These are phyloP conservation scores for Hawksworthiomyces lignivorus DNA, from an alignment of 2,329 filamentous ascomycete genomes.

Conservation along the genomic window DNA sequence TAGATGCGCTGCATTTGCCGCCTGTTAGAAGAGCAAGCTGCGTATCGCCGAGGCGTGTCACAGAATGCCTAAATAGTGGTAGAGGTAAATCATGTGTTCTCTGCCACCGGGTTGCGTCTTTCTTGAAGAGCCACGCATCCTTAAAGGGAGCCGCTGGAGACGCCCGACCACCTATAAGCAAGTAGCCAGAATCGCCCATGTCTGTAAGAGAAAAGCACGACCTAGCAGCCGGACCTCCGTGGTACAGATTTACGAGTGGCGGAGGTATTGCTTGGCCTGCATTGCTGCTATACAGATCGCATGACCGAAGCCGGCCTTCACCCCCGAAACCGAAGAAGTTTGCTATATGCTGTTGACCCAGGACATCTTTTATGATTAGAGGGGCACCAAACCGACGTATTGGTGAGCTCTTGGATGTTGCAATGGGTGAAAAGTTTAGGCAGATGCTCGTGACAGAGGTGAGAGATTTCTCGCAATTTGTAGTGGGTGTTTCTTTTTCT, in stretches of 20 bases:
- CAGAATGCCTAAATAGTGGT: conserved; percentile 70
- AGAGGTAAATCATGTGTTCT: conserved; percentile 56
- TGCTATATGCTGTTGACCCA: conserved; percentile 36
- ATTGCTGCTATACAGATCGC: conserved; percentile 36
- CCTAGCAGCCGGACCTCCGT: conserved; percentile 34
- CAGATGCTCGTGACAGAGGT: not conserved
- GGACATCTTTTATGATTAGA: conserved; percentile 30
- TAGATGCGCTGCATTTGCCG: conserved; percentile 46
- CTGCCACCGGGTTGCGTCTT: conserved; percentile 49
- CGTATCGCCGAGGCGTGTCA: conserved; percentile 43
- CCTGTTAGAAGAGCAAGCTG: conserved; percentile 51
- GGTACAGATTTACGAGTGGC: conserved; percentile 14
- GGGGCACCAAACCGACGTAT: conserved; percentile 54
- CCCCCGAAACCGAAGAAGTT: conserved; percentile 37
- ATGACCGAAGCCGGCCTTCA: conserved; percentile 39
- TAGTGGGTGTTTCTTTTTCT: not conserved
- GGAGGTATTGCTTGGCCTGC: not conserved
- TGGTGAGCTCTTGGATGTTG: conserved; percentile 28
- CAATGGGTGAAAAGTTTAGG: not conserved
- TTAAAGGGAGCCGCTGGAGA: conserved; percentile 62
- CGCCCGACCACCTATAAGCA: conserved; percentile 71
- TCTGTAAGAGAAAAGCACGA: conserved; percentile 74
- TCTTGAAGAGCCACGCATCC: conserved; percentile 69
- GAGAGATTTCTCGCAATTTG: not conserved
- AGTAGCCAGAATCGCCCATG: conserved; percentile 46